phyloP scores from a whole-genome alignment of 2,329 filamentous ascomycete genomes.

The Diaporthe caulivora region DNA sequence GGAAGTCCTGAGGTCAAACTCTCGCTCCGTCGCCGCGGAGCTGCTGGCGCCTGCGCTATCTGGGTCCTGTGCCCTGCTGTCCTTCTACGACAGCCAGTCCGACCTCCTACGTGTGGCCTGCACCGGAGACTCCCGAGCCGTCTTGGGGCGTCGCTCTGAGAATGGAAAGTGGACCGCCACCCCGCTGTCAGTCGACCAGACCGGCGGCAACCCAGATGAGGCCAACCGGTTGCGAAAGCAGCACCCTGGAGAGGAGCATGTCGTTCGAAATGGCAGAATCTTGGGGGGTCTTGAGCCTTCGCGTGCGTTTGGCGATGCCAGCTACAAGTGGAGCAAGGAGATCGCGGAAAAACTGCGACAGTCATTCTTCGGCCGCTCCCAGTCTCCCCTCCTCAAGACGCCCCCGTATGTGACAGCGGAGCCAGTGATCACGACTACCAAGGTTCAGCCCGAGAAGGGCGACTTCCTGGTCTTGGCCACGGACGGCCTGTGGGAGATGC shows the following conservation, averaged over 20 bases:
- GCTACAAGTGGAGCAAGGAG: slow-evolving; percentile 95
- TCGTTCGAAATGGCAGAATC: slow-evolving; percentile 89
- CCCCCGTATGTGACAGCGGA: slow-evolving; percentile 98
- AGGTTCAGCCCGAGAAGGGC: slow-evolving; percentile 87
- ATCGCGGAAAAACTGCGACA: slow-evolving; percentile 85
- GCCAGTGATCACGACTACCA: slow-evolving; percentile 92
- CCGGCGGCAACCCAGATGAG: slow-evolving; percentile 88
- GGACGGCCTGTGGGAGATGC: slow-evolving; percentile 98
- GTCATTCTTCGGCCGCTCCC: slow-evolving; percentile 88
- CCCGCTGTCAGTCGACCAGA: slow-evolving; percentile 92
- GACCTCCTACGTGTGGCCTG: slow-evolving; percentile 94
- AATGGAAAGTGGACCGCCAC: slow-evolving; percentile 95
- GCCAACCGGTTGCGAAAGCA: slow-evolving; percentile 84
- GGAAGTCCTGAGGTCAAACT: slow-evolving; percentile 89
- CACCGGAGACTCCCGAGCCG: slow-evolving; percentile 95
- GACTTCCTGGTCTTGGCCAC: slow-evolving; percentile 98
- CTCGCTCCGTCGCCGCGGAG: slow-evolving; percentile 91
- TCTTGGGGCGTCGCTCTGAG: slow-evolving; percentile 82
- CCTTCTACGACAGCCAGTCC: slow-evolving; percentile 92
- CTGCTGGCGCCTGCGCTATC: slow-evolving; percentile 92
- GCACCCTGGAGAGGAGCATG: slow-evolving; percentile 90
- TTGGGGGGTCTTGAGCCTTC: slow-evolving; percentile 93
- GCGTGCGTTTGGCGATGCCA: slow-evolving; percentile 94
- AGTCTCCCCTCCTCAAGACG: slow-evolving; percentile 83
- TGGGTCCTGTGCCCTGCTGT: slow-evolving; percentile 95